phyloP scores from a whole-genome alignment of 2,329 filamentous ascomycete genomes.

The Atkinsonella hypoxylon region DNA sequence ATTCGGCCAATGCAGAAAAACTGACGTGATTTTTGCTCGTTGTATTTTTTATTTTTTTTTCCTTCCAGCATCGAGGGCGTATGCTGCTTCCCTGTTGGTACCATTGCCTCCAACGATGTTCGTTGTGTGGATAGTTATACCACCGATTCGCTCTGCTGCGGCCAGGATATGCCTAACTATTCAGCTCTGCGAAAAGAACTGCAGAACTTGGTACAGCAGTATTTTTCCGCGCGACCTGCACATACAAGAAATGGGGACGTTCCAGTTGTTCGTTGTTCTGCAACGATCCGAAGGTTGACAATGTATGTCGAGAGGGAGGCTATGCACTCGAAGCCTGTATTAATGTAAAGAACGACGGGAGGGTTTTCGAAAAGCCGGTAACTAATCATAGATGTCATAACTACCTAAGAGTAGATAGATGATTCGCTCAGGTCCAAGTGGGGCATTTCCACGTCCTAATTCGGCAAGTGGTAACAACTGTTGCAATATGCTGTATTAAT shows the following conservation, averaged over 20 bases:
- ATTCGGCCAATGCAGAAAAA: background rate
- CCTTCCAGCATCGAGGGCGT: background rate
- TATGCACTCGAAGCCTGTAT: too few species aligned
- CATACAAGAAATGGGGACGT: conserved; percentile 20
- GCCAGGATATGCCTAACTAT: conserved; percentile 21
- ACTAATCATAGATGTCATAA: too few species aligned
- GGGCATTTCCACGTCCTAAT: too few species aligned
- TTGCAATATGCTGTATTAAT: too few species aligned
- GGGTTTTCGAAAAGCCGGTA: conserved; percentile 3
- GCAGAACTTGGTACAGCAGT: conserved; percentile 11
- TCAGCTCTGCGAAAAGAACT: conserved; percentile 13
- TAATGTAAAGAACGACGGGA: conserved; percentile 6
- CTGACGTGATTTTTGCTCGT: background rate
- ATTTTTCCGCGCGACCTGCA: conserved; percentile 23
- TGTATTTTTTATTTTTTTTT: background rate
- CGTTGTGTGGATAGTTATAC: conserved; percentile 19
- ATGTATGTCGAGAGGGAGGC: conserved; percentile 12
- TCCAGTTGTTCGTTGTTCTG: conserved; percentile 22
- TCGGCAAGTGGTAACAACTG: too few species aligned
- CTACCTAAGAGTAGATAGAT: too few species aligned
- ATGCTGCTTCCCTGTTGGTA: conserved; percentile 22
- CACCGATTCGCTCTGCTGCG: conserved; percentile 20
- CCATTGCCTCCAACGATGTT: conserved; percentile 16
- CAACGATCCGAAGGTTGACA: conserved; percentile 13
- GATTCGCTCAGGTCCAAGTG: background rate